phyloP scores from a whole-genome alignment of 352 stramenopile genomes.

The Globisporangium alternatum region DNA sequence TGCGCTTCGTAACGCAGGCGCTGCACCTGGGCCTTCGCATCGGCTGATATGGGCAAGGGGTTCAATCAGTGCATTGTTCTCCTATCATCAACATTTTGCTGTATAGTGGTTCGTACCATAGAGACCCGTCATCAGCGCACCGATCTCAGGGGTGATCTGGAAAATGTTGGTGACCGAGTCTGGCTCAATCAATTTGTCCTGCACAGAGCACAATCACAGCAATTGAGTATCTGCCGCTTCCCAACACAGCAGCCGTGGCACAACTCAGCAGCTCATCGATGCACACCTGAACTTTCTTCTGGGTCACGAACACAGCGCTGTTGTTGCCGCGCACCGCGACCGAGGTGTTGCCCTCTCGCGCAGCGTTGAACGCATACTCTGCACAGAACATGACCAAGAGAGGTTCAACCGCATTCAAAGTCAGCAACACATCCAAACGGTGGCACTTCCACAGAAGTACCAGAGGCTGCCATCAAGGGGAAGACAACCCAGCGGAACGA shows the following conservation, averaged over 20 bases:
- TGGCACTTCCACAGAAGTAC: not conserved
- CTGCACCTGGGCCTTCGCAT: constrained; percentile 92
- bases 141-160: constrained; percentile 94
- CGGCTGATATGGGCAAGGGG: constrained; percentile 40
- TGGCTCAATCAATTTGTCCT: constrained; percentile 95
- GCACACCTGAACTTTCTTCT: constrained; percentile 97
- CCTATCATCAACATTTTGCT: not conserved
- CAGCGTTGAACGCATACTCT: constrained; percentile 99
- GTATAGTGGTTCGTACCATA: constrained; percentile 38
- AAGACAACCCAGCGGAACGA: not conserved
- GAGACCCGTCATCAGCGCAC: constrained; percentile 94
- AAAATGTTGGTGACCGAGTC: constrained; percentile 96
- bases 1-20: constrained; percentile 95
- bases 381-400: not conserved
- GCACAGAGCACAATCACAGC: constrained; percentile 3
- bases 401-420: not conserved
- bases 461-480: not conserved
- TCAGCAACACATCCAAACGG: not conserved
- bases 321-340: constrained; percentile 95
- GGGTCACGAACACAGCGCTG: constrained; percentile 94
- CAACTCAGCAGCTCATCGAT: not conserved
- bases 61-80: not conserved
- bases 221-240: not conserved
- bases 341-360: constrained; percentile 92
- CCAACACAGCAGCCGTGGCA: not conserved